These are phyloP conservation scores for Maudiozyma turicensis DNA, from an alignment of 805 yeast species.

Conservation along the genomic window DNA sequence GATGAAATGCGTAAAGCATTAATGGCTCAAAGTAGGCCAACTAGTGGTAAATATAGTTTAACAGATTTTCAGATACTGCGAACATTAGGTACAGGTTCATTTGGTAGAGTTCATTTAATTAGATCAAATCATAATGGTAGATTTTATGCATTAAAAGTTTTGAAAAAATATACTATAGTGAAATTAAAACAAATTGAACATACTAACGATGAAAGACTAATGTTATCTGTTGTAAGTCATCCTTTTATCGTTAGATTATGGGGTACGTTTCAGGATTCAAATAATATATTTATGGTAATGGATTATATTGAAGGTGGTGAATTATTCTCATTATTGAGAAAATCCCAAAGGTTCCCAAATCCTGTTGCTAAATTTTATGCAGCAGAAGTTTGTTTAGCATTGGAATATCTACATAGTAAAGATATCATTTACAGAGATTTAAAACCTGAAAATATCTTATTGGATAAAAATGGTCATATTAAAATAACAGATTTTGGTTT, in stretches of 20 bases:
- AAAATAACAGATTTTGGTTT: slow-evolving; percentile 93
- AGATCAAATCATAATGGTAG: slow-evolving; percentile 81
- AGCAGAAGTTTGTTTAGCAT: slow-evolving; percentile 75
- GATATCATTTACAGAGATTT: slow-evolving; percentile 84
- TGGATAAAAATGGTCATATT: slow-evolving; percentile 83
- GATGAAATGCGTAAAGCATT: slow-evolving; percentile 1
- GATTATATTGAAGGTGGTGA: slow-evolving; percentile 95
- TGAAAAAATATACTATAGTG: slow-evolving; percentile 80
- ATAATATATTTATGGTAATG: slow-evolving; percentile 84
- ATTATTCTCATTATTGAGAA: slow-evolving; percentile 70
- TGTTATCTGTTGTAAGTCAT: slow-evolving; percentile 75
- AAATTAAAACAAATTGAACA: slow-evolving; percentile 91
- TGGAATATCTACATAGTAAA: slow-evolving; percentile 77
- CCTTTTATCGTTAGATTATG: slow-evolving; percentile 88
- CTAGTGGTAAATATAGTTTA: slow-evolving; percentile 65
- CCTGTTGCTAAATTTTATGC: slow-evolving; percentile 95
- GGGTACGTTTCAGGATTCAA: slow-evolving; percentile 90
- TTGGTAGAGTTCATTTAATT: slow-evolving; percentile 86
- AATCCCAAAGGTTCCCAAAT: slow-evolving; percentile 85
- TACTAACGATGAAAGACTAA: slow-evolving; percentile 86
- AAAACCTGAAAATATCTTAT: slow-evolving; percentile 82
- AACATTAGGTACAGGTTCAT: slow-evolving; percentile 88
- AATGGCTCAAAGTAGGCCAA: slow-evolving; percentile 5
- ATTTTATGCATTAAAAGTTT: slow-evolving; percentile 81
- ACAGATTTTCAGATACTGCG: slow-evolving; percentile 73